Evolutionary conservation across 176 grass and related monocot genomes (phyloP).

Genomic region (Eleusine indica): DNA sequence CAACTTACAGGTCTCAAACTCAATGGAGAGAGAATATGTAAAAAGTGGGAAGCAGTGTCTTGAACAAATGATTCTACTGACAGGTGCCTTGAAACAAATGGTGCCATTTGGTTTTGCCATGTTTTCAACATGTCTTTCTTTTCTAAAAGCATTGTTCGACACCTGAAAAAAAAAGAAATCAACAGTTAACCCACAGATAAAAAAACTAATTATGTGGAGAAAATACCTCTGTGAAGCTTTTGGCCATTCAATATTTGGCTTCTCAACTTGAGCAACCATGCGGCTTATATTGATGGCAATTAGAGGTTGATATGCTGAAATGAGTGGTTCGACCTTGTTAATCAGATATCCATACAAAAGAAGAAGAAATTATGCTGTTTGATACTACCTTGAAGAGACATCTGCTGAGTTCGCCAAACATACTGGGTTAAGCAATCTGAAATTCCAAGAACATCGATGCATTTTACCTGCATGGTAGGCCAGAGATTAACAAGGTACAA

Average conservation of each 20-base stretch:
- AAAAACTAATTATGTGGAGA: slow-evolving; percentile 15
- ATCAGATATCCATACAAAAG: slow-evolving; percentile 40
- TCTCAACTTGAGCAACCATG: slow-evolving; percentile 90
- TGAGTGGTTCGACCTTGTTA: slow-evolving; percentile 41
- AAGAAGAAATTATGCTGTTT: slow-evolving; percentile 32
- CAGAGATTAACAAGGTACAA: slow-evolving; percentile 19
- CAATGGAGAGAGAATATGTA: slow-evolving; percentile 83
- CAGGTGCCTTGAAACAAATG: slow-evolving; percentile 85
- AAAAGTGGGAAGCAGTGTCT: slow-evolving; percentile 77
- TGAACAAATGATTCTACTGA: slow-evolving; percentile 77
- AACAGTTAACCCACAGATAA: slow-evolving; percentile 26
- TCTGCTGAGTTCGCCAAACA: slow-evolving; percentile 83
- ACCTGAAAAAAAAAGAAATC: slow-evolving; percentile 51
- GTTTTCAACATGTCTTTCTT: slow-evolving; percentile 79
- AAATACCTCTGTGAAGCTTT: slow-evolving; percentile 81
- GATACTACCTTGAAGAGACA: slow-evolving; percentile 74
- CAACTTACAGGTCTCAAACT: slow-evolving; percentile 87
- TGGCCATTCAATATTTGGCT: slow-evolving; percentile 96
- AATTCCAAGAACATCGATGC: slow-evolving; percentile 79
- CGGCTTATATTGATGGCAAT: slow-evolving; percentile 79
- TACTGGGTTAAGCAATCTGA: slow-evolving; percentile 82
- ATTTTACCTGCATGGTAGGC: slow-evolving; percentile 69
- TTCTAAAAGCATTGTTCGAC: slow-evolving; percentile 69
- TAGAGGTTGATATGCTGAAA: slow-evolving; percentile 86
- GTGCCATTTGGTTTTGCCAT: slow-evolving; percentile 83